Base-by-base conservation (phyloP, 345 rosid genomes). In the Pugionium cornutum region DNA sequence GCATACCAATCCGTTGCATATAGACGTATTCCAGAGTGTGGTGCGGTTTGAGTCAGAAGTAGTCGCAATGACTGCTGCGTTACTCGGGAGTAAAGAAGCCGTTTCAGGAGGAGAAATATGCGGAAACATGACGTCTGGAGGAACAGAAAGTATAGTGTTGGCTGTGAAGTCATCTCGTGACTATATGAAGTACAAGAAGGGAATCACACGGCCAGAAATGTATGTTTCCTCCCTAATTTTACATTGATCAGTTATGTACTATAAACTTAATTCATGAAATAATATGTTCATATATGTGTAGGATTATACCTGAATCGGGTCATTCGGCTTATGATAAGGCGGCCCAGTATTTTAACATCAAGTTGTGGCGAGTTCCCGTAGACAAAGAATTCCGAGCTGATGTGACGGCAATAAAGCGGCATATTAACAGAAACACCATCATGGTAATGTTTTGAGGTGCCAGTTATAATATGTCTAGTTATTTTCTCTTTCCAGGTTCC, bases 101-200 rank as follows among this genome's bases (percentile, higher is more conserved):
- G 78, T 76, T 72, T 86, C 91, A 37, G 97, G 88, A 61, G 92
- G 86, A 67, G 87, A 86, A 78, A 74, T 94, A 44, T 94, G 99
- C 32, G 99, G 99, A 64, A 94, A 90, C 83, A 94, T 94, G 99
- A 90, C 99, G 4, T 94, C 99, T 29, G 99, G 97, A 51, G 99
- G 99, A 72, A 90, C 99, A 54, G 99, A 94, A 49, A 94, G 99
- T 77, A 94, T 94, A 54, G 67, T 94, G 43, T 79, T 94, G 73
- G 99, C 99, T 54, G 81, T 94, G 63, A 94, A 94, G 79, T 75
- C 99, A 45, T 88, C 95, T 37, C 95, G 96, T 62, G 99, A 94
- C 77, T 94, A 86, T 75, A 90, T 94, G 97, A 89, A 76, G 78
- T 51, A 70, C 73, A 90, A 80, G 74, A 90, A 84, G 75, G 96